Percentiles rank a stretch among this genome's conserved stretches.
phyloP scores from a whole-genome alignment of 1,139 yeast species.

The Pichia sp. region DNA sequence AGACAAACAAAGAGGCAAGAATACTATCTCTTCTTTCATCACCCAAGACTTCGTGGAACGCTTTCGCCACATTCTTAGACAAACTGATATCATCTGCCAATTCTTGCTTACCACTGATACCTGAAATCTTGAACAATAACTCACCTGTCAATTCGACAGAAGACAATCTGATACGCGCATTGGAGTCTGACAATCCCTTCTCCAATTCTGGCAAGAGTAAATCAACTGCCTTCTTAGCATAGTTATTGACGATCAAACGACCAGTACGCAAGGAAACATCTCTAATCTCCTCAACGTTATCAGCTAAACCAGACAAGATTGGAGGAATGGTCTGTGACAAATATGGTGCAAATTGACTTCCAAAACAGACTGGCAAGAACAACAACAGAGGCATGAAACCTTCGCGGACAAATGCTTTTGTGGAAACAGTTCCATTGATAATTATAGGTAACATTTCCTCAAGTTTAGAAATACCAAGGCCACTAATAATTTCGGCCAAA shows the following conservation, averaged over 20 bases:
- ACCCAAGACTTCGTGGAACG: conserved; percentile 76
- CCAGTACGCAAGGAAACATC: conserved; percentile 93
- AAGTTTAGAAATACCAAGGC: conserved; percentile 78
- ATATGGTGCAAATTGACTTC: conserved; percentile 86
- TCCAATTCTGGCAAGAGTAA: conserved; percentile 90
- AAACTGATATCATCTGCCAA: conserved; percentile 53
- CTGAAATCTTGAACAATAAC: conserved; percentile 87
- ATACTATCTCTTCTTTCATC: conserved; percentile 83
- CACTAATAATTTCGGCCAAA: conserved; percentile 85
- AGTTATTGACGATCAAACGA: conserved; percentile 82
- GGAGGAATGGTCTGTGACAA: conserved; percentile 82
- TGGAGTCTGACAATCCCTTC: conserved; percentile 75
- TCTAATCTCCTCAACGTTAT: conserved; percentile 75
- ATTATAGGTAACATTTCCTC: conserved; percentile 84
- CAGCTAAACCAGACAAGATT: conserved; percentile 86
- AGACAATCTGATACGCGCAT: conserved; percentile 83
- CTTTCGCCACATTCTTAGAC: conserved; percentile 56
- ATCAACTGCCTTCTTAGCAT: conserved; percentile 91
- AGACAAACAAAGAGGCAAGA: conserved; percentile 75
- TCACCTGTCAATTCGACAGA: conserved; percentile 98
- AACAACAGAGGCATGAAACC: conserved; percentile 89
- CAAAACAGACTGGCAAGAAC: conserved; percentile 92
- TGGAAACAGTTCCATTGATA: conserved; percentile 61
- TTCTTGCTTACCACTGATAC: conserved; percentile 67
- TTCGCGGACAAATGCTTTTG: conserved; percentile 71